Evolutionary conservation across 176 grass and related monocot genomes (phyloP).

Genomic region (Oryza officinalis): DNA sequence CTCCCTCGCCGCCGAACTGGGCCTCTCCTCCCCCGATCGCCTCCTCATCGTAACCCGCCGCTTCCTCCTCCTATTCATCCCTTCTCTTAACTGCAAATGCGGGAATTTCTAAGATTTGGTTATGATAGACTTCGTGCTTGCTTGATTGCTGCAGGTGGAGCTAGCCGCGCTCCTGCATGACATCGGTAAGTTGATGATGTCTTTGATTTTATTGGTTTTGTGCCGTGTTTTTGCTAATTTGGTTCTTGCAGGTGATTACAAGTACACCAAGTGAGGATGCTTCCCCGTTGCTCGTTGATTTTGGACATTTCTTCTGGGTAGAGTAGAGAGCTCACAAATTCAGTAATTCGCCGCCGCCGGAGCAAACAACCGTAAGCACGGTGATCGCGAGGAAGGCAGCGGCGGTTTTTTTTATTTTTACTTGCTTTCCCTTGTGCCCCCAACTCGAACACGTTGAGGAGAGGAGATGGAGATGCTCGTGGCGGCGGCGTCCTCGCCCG

Average conservation of each 20-base stretch:
- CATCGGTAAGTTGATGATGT: constrained; percentile 48
- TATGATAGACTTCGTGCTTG: background rate
- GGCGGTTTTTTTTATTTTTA: too few species aligned
- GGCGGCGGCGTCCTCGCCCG: too few species aligned
- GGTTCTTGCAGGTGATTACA: constrained; percentile 79
- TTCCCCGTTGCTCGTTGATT: background rate
- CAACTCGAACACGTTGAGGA: too few species aligned
- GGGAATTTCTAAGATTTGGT: background rate
- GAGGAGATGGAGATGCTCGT: too few species aligned
- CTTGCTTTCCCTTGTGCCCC: too few species aligned
- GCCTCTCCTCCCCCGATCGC: constrained; percentile 52
- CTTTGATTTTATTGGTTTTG: background rate
- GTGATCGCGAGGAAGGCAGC: too few species aligned
- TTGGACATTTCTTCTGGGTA: background rate
- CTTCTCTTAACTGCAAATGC: background rate
- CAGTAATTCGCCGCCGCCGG: background rate
- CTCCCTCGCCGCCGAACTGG: constrained; percentile 77
- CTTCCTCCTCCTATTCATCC: background rate
- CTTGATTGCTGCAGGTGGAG: constrained; percentile 62
- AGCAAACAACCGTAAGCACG: too few species aligned
- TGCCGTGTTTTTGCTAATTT: background rate
- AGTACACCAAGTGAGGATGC: constrained; percentile 78
- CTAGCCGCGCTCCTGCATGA: constrained; percentile 90
- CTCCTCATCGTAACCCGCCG: constrained; percentile 55
- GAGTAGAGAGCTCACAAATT: background rate